These are phyloP conservation scores for Geosmithia putterillii DNA, from an alignment of 2,329 filamentous ascomycete species.

Conservation along the genomic window DNA sequence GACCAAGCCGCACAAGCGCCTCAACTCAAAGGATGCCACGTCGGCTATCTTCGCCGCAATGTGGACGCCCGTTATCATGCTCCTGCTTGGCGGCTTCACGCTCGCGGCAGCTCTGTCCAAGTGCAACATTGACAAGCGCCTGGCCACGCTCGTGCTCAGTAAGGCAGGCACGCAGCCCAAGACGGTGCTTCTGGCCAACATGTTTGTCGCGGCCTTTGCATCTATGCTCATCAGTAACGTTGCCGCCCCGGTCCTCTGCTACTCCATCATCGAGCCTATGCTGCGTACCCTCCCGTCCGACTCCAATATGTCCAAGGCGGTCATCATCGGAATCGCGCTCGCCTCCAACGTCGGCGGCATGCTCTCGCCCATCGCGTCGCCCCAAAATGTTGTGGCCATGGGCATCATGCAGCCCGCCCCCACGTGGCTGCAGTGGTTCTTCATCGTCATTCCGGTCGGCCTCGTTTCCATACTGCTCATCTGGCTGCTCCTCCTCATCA, in stretches of 20 bases:
- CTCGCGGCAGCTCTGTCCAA: conserved; percentile 92
- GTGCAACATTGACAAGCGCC: conserved; percentile 93
- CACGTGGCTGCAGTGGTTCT: conserved; percentile 95
- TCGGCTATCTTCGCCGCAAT: conserved; percentile 83
- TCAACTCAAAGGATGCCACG: conserved; percentile 72
- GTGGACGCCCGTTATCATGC: conserved; percentile 99
- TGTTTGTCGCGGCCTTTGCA: conserved; percentile 95
- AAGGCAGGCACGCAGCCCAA: conserved; percentile 87
- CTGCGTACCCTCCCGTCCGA: conserved; percentile 83
- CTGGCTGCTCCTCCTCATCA: conserved; percentile 74
- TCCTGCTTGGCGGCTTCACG: conserved; percentile 89
- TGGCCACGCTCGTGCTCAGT: conserved; percentile 90
- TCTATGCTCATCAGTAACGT: conserved; percentile 99
- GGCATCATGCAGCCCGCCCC: conserved; percentile 90
- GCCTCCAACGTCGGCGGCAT: conserved; percentile 94
- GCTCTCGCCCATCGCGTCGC: conserved; percentile 91
- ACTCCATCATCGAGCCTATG: conserved; percentile 96
- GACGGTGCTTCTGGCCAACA: conserved; percentile 88
- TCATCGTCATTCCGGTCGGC: conserved; percentile 86
- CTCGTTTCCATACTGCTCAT: conserved; percentile 79
- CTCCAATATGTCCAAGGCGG: conserved; percentile 85
- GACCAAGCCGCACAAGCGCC: conserved; percentile 45
- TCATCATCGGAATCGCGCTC: conserved; percentile 89
- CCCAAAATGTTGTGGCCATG: conserved; percentile 92
- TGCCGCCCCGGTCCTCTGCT: conserved; percentile 90